Evolutionary conservation across 495 filamentous ascomycete species (phyloP).

Genomic region (Pseudomonodictys pantanalensis): DNA sequence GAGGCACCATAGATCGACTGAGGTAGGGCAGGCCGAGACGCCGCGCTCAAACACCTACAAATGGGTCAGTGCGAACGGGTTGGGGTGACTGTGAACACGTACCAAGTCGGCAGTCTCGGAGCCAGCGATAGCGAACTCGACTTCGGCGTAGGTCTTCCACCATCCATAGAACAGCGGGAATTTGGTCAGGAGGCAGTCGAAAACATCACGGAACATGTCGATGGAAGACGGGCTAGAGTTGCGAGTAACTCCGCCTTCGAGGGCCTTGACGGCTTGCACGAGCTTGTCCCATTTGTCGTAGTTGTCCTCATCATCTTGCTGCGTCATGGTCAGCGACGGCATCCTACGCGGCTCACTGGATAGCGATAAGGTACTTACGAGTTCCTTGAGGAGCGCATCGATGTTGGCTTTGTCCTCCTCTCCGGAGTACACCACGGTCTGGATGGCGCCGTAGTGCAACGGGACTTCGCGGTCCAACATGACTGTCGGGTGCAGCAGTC

Average conservation of each 20-base stretch:
- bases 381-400: too few species aligned
- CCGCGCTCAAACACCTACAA: conserved; percentile 87
- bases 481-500: too few species aligned
- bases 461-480: too few species aligned
- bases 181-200: conserved; percentile 90
- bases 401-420: too few species aligned
- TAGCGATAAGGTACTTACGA: conserved; percentile 58
- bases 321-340: not conserved
- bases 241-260: conserved; percentile 91
- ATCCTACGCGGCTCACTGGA: not conserved
- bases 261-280: conserved; percentile 71
- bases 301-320: conserved; percentile 61
- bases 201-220: conserved; percentile 74
- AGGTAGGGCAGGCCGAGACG: conserved; percentile 86
- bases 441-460: too few species aligned
- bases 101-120: conserved; percentile 99
- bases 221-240: conserved; percentile 96
- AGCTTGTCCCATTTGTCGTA: conserved; percentile 96
- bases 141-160: conserved; percentile 99
- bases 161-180: conserved; percentile 96
- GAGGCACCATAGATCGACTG: conserved; percentile 93
- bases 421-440: too few species aligned
- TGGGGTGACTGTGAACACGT: conserved; percentile 31
- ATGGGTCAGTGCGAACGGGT: not conserved
- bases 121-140: conserved; percentile 94